Percentiles rank a stretch among this genome's conserved stretches.
Evolutionary conservation across 2,329 filamentous ascomycete species (phyloP).

Genomic region (Hypomyces rosellus): DNA sequence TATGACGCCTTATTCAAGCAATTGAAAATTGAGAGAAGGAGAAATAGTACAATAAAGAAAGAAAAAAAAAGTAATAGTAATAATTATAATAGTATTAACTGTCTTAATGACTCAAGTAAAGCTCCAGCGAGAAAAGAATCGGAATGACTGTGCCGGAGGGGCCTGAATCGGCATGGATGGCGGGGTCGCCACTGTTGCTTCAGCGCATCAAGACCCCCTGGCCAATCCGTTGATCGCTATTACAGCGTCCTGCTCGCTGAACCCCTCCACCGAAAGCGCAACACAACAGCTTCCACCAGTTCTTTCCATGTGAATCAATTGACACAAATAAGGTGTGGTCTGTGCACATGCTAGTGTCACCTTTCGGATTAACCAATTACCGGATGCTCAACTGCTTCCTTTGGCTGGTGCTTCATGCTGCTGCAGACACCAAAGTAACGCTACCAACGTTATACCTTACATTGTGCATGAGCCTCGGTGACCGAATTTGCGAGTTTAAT

Average conservation of each 20-base stretch:
- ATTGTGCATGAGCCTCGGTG: too few relatives aligned
- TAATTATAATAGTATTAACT: not conserved
- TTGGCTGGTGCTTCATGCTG: too few relatives aligned
- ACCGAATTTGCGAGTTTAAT: too few relatives aligned
- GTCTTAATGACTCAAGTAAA: conserved; percentile 9
- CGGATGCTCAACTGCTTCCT: not conserved
- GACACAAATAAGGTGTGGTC: conserved; percentile 30
- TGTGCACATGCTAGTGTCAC: conserved; percentile 16
- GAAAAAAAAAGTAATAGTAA: not conserved
- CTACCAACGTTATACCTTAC: too few relatives aligned
- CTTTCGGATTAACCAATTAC: conserved; percentile 20
- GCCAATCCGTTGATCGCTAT: not conserved
- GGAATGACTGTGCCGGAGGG: conserved; percentile 7
- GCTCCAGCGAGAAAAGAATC: conserved; percentile 5
- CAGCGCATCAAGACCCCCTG: too few relatives aligned
- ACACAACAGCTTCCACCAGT: not conserved
- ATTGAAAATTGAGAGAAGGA: not conserved
- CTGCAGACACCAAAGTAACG: too few relatives aligned
- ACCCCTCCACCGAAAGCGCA: conserved; percentile 4
- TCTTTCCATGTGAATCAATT: conserved; percentile 1
- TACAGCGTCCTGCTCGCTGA: not conserved
- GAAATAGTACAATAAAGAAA: not conserved
- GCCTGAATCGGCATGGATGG: conserved; percentile 13
- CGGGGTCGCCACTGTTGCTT: conserved; percentile 11
- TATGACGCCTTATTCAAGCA: not conserved